Conservation (phyloP, 192 early-diverging fungal genomes). For the Umbelopsis vinacea region DNA sequence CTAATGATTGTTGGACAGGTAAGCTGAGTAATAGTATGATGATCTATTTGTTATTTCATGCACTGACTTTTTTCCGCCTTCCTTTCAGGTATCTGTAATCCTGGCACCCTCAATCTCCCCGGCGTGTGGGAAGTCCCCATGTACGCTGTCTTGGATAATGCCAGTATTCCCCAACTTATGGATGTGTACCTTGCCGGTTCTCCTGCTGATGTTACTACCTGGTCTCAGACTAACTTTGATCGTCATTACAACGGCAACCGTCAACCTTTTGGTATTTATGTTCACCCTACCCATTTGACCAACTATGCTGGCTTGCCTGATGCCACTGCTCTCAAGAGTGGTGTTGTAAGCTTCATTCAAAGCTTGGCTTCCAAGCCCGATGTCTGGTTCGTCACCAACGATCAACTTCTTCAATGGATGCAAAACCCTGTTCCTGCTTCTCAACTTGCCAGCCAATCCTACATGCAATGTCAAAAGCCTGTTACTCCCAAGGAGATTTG, state of each 20-base stretch:
- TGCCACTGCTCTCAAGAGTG: conserved; percentile 21
- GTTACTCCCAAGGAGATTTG: conserved; percentile 69
- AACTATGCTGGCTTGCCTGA: conserved; percentile 38
- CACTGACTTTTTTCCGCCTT: not conserved
- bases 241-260: conserved; percentile 56
- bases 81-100: conserved; percentile 45
- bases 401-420: conserved; percentile 76
- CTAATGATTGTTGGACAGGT: conserved; percentile 61
- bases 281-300: conserved; percentile 51
- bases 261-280: conserved; percentile 57
- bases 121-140: conserved; percentile 75
- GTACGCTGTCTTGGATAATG: conserved; percentile 54
- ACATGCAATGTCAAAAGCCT: conserved; percentile 66
- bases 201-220: conserved; percentile 39
- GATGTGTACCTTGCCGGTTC: conserved; percentile 56
- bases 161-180: conserved; percentile 46
- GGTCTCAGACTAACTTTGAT: conserved; percentile 61
- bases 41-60: not conserved
- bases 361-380: conserved; percentile 57
- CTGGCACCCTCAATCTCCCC: conserved; percentile 40
- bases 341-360: conserved; percentile 56
- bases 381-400: conserved; percentile 75
- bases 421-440: conserved; percentile 76
- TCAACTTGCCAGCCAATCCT: conserved; percentile 62
- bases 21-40: too few species aligned